Percentiles rank a stretch among this genome's conserved stretches.
These are phyloP conservation scores for Taphrina populina DNA, from an alignment of 1,139 yeast species.

Conservation along the genomic window DNA sequence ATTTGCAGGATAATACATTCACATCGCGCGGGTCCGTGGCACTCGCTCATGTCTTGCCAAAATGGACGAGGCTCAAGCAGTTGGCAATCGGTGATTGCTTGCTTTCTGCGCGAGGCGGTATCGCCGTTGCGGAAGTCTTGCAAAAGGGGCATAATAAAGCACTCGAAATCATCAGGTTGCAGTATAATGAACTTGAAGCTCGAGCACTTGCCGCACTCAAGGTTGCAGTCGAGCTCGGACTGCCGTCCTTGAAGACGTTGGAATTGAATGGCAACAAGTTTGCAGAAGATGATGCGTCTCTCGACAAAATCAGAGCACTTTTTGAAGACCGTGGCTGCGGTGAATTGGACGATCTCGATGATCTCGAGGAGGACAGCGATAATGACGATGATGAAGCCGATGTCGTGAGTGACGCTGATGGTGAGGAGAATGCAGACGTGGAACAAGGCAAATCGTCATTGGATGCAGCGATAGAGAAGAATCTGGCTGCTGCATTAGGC, in stretches of 20 bases:
- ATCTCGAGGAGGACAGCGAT: constrained; percentile 83
- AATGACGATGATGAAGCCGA: constrained; percentile 80
- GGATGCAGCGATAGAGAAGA: constrained; percentile 49
- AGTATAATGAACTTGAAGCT: constrained; percentile 82
- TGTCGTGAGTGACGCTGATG: constrained; percentile 64
- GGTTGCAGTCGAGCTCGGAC: constrained; percentile 53
- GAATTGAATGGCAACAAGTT: constrained; percentile 93
- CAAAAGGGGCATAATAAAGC: constrained; percentile 43
- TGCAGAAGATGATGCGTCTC: constrained; percentile 67
- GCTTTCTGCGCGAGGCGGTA: constrained; percentile 71
- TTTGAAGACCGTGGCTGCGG: constrained; percentile 77
- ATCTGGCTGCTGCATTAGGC: constrained; percentile 42
- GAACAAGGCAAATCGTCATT: constrained; percentile 52
- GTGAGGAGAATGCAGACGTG: constrained; percentile 54
- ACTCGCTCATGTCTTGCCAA: constrained; percentile 58
- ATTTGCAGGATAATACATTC: constrained; percentile 92
- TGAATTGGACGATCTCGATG: constrained; percentile 86
- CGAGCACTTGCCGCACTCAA: constrained; percentile 60
- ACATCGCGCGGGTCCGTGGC: constrained; percentile 80
- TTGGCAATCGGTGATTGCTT: constrained; percentile 87
- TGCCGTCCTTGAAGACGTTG: constrained; percentile 62
- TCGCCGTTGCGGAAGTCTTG: constrained; percentile 50
- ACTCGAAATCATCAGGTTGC: constrained; percentile 66
- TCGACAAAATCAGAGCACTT: constrained; percentile 57
- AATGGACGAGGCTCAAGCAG: constrained; percentile 64